Percentiles rank a stretch among this genome's conserved stretches.
Conservation (phyloP, 208 protist genomes). For the Leishmania guyanensis region DNA sequence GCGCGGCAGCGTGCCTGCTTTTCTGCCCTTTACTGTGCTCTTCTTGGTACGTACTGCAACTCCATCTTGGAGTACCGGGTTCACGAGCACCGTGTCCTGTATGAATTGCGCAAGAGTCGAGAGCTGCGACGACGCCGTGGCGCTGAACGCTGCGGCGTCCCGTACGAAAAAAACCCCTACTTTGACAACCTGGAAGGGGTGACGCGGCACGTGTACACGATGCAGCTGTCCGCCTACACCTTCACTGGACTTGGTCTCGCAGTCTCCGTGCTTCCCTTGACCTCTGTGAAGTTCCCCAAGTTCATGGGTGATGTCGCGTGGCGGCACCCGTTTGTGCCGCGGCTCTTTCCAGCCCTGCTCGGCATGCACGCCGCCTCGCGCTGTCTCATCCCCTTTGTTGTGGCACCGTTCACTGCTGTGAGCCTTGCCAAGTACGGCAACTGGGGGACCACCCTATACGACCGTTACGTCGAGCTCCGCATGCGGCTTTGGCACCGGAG, state of each 20-base stretch:
- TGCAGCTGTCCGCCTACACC: constrained; percentile 70
- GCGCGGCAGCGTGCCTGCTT: constrained; percentile 80
- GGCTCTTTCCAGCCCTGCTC: constrained; percentile 80
- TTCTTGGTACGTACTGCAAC: constrained; percentile 75
- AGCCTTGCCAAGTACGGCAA: constrained; percentile 54
- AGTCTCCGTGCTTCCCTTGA: constrained; percentile 70
- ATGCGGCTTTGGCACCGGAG: constrained; percentile 78
- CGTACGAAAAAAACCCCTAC: constrained; percentile 70
- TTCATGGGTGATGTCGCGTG: constrained; percentile 90
- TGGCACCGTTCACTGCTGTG: constrained; percentile 78
- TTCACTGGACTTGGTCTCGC: constrained; percentile 49
- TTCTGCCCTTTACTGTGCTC: constrained; percentile 63
- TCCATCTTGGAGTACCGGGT: constrained; percentile 79
- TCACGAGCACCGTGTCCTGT: constrained; percentile 76
- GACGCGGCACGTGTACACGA: constrained; percentile 72
- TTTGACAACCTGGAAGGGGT: constrained; percentile 83
- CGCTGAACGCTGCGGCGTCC: constrained; percentile 45
- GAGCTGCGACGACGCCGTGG: constrained; percentile 77
- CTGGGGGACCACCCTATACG: constrained; percentile 74
- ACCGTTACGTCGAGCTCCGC: constrained; percentile 79
- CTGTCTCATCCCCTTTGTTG: constrained; percentile 82
- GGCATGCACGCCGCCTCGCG: constrained; percentile 84
- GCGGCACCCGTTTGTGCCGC: constrained; percentile 84
- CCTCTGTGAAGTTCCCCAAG: constrained; percentile 78
- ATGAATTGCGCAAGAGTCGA: constrained; percentile 77